Base-by-base conservation (phyloP, 2,329 filamentous ascomycete genomes). In the Beauveria brongniartii region DNA sequence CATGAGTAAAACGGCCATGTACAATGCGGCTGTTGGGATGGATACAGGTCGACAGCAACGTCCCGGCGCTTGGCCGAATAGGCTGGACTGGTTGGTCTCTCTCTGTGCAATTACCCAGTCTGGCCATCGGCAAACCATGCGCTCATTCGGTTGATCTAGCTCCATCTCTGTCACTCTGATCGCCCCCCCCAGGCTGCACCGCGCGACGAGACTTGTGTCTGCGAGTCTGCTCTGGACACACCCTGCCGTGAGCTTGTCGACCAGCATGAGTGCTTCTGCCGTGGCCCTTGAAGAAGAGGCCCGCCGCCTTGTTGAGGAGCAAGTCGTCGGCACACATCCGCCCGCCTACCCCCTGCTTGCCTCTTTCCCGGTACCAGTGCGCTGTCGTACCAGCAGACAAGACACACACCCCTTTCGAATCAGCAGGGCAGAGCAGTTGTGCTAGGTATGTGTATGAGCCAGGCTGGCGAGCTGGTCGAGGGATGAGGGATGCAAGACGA, bases 61-160 rank as follows among this genome's bases (percentile, higher is more conserved):
- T 34, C 30, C 34, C 43, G 14, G 46, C 55, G n/a, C 40, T 41
- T 46, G n/a, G 9, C 43, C 12, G 20, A 18, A 37, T 14, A 14
- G 12, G 34, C 34, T 37, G 34, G 24, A 48, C 12, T 40, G n/a
- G 46, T 10, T 43, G 44, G 37, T 65, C 66, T 71, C 70, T 71
- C 70, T 72, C 52, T 40, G 20, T 34, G 67, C 68, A 69, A 74
- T 74, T 74, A 69, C 73, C 72, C 68, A 68, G 73, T 74, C 69
- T 69, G 74, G 74, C 66, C 63, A 69, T 68, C 34, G 34, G 55
- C 16, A 57, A 41, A 16, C 70, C 73, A 70, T 70, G 70, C 71
- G 68, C 61, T 69, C 64, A 69, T 67, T 67, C 64, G 67, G 68
- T 72, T 68, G 63, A 68, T 67, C 65, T 64, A 52, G 64, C 56